Evolutionary conservation across 257 asterid genomes (phyloP), one percentile per base, ranked within the genome.

Genomic region (Primulina tabacum): DNA sequence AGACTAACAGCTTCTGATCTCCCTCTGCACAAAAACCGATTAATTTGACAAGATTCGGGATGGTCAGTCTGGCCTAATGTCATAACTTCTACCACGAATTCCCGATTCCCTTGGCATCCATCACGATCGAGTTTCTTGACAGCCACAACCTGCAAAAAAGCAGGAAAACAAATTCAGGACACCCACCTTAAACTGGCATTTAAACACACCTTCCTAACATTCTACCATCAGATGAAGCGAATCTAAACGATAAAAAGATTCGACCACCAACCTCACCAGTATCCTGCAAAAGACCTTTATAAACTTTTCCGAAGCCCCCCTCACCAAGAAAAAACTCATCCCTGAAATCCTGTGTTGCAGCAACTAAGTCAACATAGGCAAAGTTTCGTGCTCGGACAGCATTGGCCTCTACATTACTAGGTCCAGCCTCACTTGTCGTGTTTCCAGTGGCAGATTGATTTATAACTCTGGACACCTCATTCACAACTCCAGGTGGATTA

Each of bases 11-110:
- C 74, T 92, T 84, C 71, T 90, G 90, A 72, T 77, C 83, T 50
- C 90, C 96, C 70, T 88, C 92, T 1, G 88, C 87, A 69, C 97
- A 90, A 75, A 71, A 88, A 50, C 97, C 97, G 34, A 88, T 82
- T 52, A 90, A 74, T 64, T 82, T 81, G 53, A 90, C 96, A 33
- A 90, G 95, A 80, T 90, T 88, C 59, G 88, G 81, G 72, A n/a
- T 90, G 97, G 56, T 87, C 73, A 34, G 86, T 94, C 77, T 76
- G 74, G 65, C 84, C 75, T 81, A 90, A 82, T 6, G 89, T 86
- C 62, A 79, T 28, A 56, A 87, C 96, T 80, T 90, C 97, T 65
- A 85, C 95, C 73, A 83, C 60, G 32, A 88, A 90, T 64, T 90
- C 97, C 71, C 86, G 79, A 53, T 74, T 72, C 80, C 97, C 97